phyloP scores from a whole-genome alignment of 441 rosid genomes.

The Eruca vesicaria region DNA sequence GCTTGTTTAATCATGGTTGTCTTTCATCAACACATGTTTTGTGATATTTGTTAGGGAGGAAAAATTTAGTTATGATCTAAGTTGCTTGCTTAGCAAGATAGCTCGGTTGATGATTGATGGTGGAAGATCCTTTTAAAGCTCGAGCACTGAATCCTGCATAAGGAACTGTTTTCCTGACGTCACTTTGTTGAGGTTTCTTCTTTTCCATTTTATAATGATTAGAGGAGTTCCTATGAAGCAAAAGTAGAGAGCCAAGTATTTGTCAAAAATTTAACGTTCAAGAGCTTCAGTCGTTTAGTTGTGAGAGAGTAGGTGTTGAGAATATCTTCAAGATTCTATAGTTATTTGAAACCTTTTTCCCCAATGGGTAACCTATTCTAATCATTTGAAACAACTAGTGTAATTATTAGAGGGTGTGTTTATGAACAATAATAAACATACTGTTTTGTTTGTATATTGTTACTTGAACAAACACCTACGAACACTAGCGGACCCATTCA shows the following conservation, averaged over 20 bases:
- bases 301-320: neutral
- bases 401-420: neutral
- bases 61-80: neutral
- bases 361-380: neutral
- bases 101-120: neutral
- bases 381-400: neutral
- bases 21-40: neutral
- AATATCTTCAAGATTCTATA: neutral
- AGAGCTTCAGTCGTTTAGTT: neutral
- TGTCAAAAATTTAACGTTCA: neutral
- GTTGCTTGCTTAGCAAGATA: neutral
- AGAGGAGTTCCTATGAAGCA: neutral
- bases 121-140: neutral
- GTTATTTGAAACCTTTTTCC: neutral
- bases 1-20: neutral
- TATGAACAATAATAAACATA: neutral
- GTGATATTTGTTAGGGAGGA: neutral
- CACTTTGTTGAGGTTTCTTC: neutral
- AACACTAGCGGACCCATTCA: too few relatives aligned
- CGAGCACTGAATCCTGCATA: neutral
- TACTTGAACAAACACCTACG: neutral
- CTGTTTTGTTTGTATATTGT: neutral
- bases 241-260: neutral
- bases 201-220: neutral
- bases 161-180: neutral